Base-by-base conservation (phyloP, 768 basidiomycete species). In the Boletus rex-veris region DNA sequence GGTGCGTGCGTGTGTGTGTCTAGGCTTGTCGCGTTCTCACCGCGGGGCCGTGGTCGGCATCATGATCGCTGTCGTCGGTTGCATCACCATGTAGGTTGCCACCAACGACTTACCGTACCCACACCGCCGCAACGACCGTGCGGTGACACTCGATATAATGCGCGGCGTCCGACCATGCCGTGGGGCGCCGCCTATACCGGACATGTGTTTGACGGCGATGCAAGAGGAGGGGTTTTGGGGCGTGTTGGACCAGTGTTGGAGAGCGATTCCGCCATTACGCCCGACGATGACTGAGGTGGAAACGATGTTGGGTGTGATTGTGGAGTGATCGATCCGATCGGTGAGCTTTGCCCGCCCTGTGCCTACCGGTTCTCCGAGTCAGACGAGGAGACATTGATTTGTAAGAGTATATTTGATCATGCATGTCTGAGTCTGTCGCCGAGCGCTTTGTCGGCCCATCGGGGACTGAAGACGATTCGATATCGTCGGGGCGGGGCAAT, bases 71-170 rank as follows among this genome's bases (percentile, higher is more conserved):
- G 33, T 35, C 33, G 33, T 14, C 33, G 11, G 12, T 35, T 5
- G 11, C 33, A 35, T 35, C 11, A 12, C 6, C 0, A 3, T 18
- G 7, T 28, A 83, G 82, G 71, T 83, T 38, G 75, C 77, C 0
- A 80, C 80, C 3, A 81, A 77, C 5, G 67, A 75, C 24, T 62
- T 80, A 14, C 82, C 82, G 0, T 84, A 80, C 39, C 70, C 80
- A 0, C 71, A 80, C 52, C 75, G 82, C 15, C 72, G 68, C 39
- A 83, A 82, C 45, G 82, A 84, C 52, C 75, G 79, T 37, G 76
- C 80, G 35, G 81, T 84, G 46, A 79, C 75, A 14, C 69, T 82
- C 5, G 82, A 83, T 45, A 79, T 84, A 36, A 54, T 83, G 31
- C 72, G 80, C 7, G 80, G 81, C 2, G 71, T 80, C 18, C 74